Evolutionary conservation across 169 alveolate species (phyloP).

Genomic region (Pseudocohnilembus persalinus): DNA sequence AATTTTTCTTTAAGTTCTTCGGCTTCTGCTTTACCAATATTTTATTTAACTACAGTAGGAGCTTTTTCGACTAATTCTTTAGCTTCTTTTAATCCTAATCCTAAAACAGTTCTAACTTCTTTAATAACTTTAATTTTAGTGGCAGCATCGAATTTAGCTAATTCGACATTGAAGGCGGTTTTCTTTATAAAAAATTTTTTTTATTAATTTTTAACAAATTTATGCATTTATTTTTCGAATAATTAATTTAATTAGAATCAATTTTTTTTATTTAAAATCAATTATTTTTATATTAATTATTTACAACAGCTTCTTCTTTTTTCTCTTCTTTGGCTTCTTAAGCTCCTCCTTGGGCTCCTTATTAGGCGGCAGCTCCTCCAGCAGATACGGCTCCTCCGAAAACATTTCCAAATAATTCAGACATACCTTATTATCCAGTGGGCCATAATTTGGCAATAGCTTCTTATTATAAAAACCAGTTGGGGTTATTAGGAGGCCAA

Average conservation of each 20-base stretch:
- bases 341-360: constrained; percentile 2
- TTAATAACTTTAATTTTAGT: constrained; percentile 60
- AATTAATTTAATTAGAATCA: not conserved
- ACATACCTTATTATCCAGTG: constrained; percentile 45
- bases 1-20: constrained; percentile 48
- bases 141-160: constrained; percentile 59
- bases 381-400: constrained; percentile 52
- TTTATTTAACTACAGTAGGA: constrained; percentile 53
- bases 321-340: constrained; percentile 44
- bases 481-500: constrained; percentile 73
- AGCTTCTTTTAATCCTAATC: constrained; percentile 71
- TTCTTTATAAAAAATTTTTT: constrained; percentile 36
- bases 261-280: not conserved
- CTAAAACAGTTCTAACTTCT: constrained; percentile 61
- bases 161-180: constrained; percentile 59
- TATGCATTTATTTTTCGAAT: too few species aligned
- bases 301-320: constrained; percentile 43
- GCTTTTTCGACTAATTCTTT: constrained; percentile 69
- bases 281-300: not conserved
- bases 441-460: constrained; percentile 66
- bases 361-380: constrained; percentile 29
- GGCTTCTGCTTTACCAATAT: constrained; percentile 55
- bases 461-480: constrained; percentile 71
- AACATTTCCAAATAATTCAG: constrained; percentile 48
- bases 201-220: not conserved